These are phyloP conservation scores for Coccomyxa subellipsoidea DNA, from an alignment of 163 green algal species.

Conservation along the genomic window DNA sequence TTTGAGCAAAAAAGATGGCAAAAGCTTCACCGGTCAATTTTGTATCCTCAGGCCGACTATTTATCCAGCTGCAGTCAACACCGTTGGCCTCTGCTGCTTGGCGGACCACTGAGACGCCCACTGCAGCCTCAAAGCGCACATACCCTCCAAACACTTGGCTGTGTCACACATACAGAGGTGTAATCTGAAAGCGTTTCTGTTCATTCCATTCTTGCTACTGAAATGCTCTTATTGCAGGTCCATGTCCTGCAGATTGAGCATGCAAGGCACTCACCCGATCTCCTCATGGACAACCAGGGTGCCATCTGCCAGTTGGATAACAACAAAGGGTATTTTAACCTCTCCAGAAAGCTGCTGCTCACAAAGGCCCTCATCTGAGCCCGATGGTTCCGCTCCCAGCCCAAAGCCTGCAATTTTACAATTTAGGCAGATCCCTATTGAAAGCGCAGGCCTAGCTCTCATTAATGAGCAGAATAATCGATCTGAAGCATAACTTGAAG, in stretches of 20 bases:
- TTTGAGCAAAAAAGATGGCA: no score
- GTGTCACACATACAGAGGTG: background rate
- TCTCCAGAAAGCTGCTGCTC: background rate
- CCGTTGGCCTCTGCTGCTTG: background rate
- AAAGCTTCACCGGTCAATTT: background rate
- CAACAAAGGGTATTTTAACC: background rate
- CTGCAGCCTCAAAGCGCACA: background rate
- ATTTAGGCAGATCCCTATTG: no score
- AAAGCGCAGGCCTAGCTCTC: no score
- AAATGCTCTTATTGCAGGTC: no score
- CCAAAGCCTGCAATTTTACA: background rate
- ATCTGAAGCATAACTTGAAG: no score
- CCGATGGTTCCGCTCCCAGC: background rate
- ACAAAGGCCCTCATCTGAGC: background rate
- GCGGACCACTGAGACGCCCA: background rate
- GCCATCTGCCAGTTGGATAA: background rate
- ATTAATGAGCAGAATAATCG: no score
- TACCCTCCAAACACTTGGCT: constrained; percentile 4
- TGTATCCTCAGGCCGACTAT: background rate
- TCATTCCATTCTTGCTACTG: no score
- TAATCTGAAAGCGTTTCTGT: background rate
- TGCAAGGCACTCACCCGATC: constrained; percentile 2
- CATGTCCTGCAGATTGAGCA: background rate
- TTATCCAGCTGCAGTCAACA: background rate
- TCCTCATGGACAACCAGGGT: background rate